Evolutionary conservation across 2,329 filamentous ascomycete species (phyloP), one percentile per base, ranked within the genome.

Genomic region (Pseudogymnoascus sp.): DNA sequence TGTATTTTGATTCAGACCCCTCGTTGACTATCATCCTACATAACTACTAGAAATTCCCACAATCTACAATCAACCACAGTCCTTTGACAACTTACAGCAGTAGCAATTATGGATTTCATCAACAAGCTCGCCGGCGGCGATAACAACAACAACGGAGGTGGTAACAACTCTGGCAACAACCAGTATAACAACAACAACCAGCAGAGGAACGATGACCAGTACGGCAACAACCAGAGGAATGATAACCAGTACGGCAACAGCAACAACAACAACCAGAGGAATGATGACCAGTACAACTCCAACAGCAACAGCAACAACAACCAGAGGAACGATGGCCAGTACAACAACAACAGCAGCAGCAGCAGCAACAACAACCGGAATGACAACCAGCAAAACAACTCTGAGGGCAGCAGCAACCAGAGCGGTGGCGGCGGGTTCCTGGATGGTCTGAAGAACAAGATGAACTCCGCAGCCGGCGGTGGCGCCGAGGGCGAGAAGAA

Each of bases 401-500:
- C 75, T 68, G 76, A 75, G 66, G 72, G 74, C 66, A 36, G 5
- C 33, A 36, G 12, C 33, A 36, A 36, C 33, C 33, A 36, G 1
- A 78, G 79, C 33, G 69, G 70, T 28, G 63, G 63, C 2, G 78
- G 79, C 30, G 77, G 79, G 62, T 79, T 82, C 73, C 72, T 83
- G 58, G 78, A 82, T 64, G 84, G 86, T 64, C 73, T 92, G 66
- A 81, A 84, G 72, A 82, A 87, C 76, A 91, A 90, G 78, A 60
- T 92, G 64, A 90, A 93, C 78, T 72, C 76, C 63, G 80, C 86
- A 67, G 88, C 87, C 19, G 90, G 90, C 36, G 90, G 90, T 61
- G 90, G 90, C 38, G 76, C 76, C 35, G 79, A 89, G 75, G 85
- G 87, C 72, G 90, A 93, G 82, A 87, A 91, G 83, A 89, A 92